A percentile compares a stretch with the other conserved stretches of the same genome.
These are phyloP conservation scores for Trametes cingulata DNA, from an alignment of 768 basidiomycete genomes.

Conservation along the genomic window DNA sequence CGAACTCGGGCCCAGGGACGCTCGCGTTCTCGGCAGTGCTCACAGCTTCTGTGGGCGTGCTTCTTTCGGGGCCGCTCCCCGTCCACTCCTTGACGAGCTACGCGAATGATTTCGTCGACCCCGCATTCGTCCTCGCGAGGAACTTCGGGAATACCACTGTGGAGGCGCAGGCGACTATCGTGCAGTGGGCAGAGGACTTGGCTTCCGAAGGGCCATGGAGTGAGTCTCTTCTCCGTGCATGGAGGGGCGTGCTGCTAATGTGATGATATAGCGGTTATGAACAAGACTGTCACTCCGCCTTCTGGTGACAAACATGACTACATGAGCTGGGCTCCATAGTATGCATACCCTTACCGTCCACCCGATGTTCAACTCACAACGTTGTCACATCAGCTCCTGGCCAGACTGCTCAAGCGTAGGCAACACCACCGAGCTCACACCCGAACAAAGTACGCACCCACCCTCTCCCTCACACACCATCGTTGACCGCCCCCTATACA, in stretches of 20 bases:
- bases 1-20: neutral
- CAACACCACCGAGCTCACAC: slow-evolving; percentile 57
- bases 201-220: slow-evolving; percentile 56
- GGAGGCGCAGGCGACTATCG: slow-evolving; percentile 48
- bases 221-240: slow-evolving; percentile 31
- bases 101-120: slow-evolving; percentile 58
- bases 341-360: slow-evolving; percentile 23
- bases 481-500: slow-evolving; percentile 20
- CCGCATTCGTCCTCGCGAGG: slow-evolving; percentile 45
- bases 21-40: slow-evolving; percentile 3
- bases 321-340: slow-evolving; percentile 75
- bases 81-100: slow-evolving; percentile 41
- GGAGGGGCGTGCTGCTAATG: neutral
- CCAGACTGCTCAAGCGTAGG: slow-evolving; percentile 59
- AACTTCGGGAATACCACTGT: slow-evolving; percentile 44
- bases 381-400: slow-evolving; percentile 48
- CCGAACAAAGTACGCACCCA: slow-evolving; percentile 44
- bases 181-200: slow-evolving; percentile 46
- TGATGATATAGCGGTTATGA: slow-evolving; percentile 44
- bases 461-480: neutral
- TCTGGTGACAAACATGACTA: slow-evolving; percentile 61
- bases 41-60: slow-evolving; percentile 11
- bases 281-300: slow-evolving; percentile 48
- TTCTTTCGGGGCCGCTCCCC: slow-evolving; percentile 4
- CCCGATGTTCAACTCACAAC: neutral